Evolutionary conservation across 139 green algal species (phyloP).

Genomic region (Volvox reticuliferus): DNA sequence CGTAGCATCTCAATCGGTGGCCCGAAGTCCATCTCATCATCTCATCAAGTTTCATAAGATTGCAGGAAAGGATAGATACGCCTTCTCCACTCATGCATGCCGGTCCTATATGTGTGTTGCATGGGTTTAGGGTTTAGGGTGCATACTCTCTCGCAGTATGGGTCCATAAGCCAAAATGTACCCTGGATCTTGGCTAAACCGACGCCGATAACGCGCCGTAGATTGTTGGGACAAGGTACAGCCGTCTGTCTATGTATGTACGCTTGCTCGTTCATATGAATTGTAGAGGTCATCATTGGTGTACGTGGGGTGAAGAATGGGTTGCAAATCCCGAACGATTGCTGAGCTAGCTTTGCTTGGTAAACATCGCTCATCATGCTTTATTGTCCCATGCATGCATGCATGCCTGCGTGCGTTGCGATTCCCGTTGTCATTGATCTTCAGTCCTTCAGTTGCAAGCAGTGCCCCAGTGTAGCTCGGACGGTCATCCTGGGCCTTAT

Average conservation of each 20-base stretch:
- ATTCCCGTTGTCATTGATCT: neutral
- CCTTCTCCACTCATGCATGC: neutral
- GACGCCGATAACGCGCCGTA: too few relatives aligned
- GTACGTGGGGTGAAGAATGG: too few relatives aligned
- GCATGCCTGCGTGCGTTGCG: too few relatives aligned
- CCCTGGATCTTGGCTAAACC: too few relatives aligned
- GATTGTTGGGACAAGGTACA: too few relatives aligned
- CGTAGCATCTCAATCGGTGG: neutral
- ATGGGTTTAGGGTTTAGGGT: too few relatives aligned
- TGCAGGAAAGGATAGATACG: neutral
- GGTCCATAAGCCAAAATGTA: too few relatives aligned
- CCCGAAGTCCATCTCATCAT: neutral
- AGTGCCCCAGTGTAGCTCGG: neutral
- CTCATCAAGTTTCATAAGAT: neutral
- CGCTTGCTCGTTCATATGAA: too few relatives aligned
- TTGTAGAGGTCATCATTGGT: too few relatives aligned
- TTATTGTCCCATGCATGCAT: too few relatives aligned
- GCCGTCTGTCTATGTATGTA: too few relatives aligned
- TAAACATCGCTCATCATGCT: too few relatives aligned
- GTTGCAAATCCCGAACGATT: neutral
- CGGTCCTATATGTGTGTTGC: neutral
- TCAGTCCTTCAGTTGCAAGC: constrained; percentile 12
- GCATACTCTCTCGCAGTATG: neutral
- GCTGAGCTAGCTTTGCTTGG: neutral
- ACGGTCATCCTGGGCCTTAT: neutral